Evolutionary conservation across 2,329 filamentous ascomycete species (phyloP).

Genomic region (Fusarium sp.): DNA sequence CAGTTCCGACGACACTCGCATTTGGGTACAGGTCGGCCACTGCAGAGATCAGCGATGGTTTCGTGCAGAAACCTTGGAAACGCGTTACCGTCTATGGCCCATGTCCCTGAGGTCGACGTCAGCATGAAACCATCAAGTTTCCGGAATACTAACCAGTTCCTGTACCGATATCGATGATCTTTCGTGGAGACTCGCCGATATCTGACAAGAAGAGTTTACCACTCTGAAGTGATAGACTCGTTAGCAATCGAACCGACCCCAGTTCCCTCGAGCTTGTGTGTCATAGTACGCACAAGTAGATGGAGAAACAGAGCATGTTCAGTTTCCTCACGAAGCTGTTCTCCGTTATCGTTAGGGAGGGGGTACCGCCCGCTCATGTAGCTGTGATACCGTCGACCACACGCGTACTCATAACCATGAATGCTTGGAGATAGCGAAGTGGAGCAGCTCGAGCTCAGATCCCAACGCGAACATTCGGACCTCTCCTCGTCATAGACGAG

Average conservation of each 20-base stretch:
- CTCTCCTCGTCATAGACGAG: constrained; percentile 42
- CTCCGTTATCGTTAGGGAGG: constrained; percentile 59
- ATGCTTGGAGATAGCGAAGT: constrained; percentile 51
- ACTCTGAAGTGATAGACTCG: constrained; percentile 38
- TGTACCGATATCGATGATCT: constrained; percentile 63
- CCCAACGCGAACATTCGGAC: constrained; percentile 38
- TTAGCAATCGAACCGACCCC: constrained; percentile 6
- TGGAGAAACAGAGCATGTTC: constrained; percentile 61
- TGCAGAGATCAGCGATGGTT: constrained; percentile 25
- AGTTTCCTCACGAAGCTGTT: constrained; percentile 60
- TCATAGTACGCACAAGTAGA: constrained; percentile 48
- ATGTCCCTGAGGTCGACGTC: constrained; percentile 53
- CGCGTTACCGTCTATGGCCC: constrained; percentile 62
- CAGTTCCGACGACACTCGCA: constrained; percentile 56
- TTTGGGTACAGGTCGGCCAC: constrained; percentile 58
- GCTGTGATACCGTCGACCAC: constrained; percentile 57
- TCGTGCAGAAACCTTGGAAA: not conserved
- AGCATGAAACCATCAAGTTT: constrained; percentile 3
- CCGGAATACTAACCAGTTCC: constrained; percentile 55
- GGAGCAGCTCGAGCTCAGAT: constrained; percentile 46
- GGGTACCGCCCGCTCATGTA: constrained; percentile 60
- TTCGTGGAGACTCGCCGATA: constrained; percentile 54
- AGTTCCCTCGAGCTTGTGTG: not conserved
- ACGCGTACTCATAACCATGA: constrained; percentile 49
- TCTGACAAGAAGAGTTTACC: constrained; percentile 57